These are phyloP conservation scores for Neltuma alba DNA, from an alignment of 306 rosid species.

Conservation along the genomic window DNA sequence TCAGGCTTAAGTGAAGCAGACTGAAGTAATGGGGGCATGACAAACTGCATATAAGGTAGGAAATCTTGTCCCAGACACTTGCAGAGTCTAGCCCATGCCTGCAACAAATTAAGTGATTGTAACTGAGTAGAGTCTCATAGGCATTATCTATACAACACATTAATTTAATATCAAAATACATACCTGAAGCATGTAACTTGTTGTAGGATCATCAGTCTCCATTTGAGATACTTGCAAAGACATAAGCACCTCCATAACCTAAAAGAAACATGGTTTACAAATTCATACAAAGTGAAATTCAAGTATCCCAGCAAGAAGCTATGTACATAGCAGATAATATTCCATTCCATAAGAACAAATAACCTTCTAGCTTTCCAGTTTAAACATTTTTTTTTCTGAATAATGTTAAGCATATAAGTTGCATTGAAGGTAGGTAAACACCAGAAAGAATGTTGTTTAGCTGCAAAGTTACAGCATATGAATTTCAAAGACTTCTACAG, in stretches of 20 bases:
- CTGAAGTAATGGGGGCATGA: slow-evolving; percentile 95
- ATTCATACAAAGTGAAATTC: neutral
- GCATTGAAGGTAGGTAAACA: slow-evolving; percentile 3
- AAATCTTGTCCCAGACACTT: slow-evolving; percentile 98
- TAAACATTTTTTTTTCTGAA: neutral
- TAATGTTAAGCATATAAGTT: neutral
- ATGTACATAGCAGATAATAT: neutral
- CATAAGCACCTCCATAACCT: slow-evolving; percentile 99
- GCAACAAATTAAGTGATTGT: slow-evolving; percentile 23
- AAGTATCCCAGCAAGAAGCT: neutral
- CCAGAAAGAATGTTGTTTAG: neutral
- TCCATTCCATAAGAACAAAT: neutral
- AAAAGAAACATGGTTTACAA: slow-evolving; percentile 27
- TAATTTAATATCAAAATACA: slow-evolving; percentile 14
- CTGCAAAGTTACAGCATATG: slow-evolving; percentile 11
- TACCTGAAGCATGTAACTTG: slow-evolving; percentile 97
- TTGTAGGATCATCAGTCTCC: slow-evolving; percentile 98
- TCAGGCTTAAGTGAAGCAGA: slow-evolving; percentile 99
- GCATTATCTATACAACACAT: neutral
- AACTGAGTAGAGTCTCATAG: slow-evolving; percentile 22
- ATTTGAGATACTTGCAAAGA: slow-evolving; percentile 92
- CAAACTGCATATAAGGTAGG: slow-evolving; percentile 96
- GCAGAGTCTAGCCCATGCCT: slow-evolving; percentile 99
- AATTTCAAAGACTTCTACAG: neutral
- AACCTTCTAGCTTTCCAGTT: neutral